Evolutionary conservation across 2,329 filamentous ascomycete genomes (phyloP).

Genomic region (Fusarium bactridioides): DNA sequence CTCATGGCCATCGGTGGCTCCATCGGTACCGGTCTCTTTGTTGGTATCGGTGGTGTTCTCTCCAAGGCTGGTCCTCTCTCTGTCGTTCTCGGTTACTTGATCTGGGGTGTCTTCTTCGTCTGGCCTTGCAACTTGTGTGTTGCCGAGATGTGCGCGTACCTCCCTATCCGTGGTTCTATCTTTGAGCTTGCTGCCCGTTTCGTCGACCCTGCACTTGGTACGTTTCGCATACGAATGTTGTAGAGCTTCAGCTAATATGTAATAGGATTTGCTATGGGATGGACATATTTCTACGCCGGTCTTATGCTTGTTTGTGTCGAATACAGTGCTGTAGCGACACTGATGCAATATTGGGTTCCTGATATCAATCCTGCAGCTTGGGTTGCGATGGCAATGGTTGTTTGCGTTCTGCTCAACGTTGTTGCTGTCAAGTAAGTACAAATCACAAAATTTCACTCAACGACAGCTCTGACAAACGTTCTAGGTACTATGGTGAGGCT

Average conservation of each 20-base stretch:
- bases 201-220: conserved; percentile 62
- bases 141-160: conserved; percentile 65
- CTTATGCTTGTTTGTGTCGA: conserved; percentile 56
- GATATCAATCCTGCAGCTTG: conserved; percentile 56
- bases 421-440: conserved; percentile 52
- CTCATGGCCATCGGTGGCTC: conserved; percentile 59
- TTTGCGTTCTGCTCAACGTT: conserved; percentile 58
- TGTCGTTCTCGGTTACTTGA: conserved; percentile 54
- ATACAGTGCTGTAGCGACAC: conserved; percentile 54
- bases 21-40: conserved; percentile 56
- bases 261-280: conserved; percentile 59
- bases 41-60: conserved; percentile 55
- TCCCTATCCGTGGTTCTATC: conserved; percentile 62
- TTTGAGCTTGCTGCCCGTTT: conserved; percentile 64
- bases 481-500: conserved; percentile 51
- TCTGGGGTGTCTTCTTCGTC: conserved; percentile 55
- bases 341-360: conserved; percentile 55
- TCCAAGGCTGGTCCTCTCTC: conserved; percentile 54
- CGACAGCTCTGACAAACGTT: not conserved
- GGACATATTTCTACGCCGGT: conserved; percentile 60
- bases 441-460: fast-evolving
- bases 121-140: conserved; percentile 57
- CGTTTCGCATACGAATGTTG: not conserved
- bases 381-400: conserved; percentile 56
- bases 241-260: not conserved